Conservation (phyloP, 2,329 filamentous ascomycete genomes). For the Xylaria sp. region DNA sequence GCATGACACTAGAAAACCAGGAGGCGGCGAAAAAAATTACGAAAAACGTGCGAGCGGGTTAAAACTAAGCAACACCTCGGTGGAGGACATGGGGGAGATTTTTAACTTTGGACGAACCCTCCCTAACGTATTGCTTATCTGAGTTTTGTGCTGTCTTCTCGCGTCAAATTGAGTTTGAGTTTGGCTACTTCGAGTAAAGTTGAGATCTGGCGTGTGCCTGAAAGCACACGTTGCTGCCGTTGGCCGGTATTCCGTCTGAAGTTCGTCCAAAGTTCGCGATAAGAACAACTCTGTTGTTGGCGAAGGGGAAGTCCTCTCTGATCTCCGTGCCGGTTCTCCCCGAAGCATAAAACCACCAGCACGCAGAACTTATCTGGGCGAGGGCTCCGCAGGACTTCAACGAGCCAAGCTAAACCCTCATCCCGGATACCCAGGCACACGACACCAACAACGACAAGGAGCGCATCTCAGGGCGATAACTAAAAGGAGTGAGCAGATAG, state of each 20-base stretch:
- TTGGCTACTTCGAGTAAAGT: background rate
- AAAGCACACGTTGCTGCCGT: background rate
- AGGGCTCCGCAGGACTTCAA: background rate
- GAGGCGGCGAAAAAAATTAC: constrained; percentile 20
- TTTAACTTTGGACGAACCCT: constrained; percentile 18
- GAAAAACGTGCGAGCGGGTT: background rate
- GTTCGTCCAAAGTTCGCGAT: background rate
- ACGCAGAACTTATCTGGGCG: background rate
- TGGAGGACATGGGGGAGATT: constrained; percentile 19
- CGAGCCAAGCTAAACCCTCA: background rate
- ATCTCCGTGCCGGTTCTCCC: background rate
- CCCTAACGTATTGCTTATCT: constrained; percentile 12
- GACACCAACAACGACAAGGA: background rate
- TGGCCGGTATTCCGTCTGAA: background rate
- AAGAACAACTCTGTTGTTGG: constrained; percentile 4
- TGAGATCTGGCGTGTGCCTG: background rate
- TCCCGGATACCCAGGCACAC: background rate
- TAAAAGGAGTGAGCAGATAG: constrained; percentile 18
- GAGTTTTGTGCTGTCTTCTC: background rate
- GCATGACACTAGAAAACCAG: constrained; percentile 18
- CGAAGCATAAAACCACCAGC: background rate
- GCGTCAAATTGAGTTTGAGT: constrained; percentile 6
- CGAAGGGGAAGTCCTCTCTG: background rate
- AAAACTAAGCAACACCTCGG: background rate
- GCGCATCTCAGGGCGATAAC: background rate